Conservation (phyloP, 208 protist genomes). For the Crithidia bombi region DNA sequence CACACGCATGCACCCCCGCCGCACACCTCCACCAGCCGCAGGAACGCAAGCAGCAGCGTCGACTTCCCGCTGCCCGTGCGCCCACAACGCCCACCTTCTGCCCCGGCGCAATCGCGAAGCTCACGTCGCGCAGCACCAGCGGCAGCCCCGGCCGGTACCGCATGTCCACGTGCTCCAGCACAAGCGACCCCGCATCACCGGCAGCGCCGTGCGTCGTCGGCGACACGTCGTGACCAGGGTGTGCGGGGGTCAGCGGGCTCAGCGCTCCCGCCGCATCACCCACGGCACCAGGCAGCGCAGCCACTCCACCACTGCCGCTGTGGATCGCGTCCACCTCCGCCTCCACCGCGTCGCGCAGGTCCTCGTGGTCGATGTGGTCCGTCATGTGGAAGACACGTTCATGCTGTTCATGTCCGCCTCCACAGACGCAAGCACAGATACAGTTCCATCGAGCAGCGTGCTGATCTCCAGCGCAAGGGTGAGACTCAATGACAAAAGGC, state of each 20-base stretch:
- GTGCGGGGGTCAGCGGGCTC: no score
- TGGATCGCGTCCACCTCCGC: background rate
- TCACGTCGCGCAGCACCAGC: constrained; percentile 70
- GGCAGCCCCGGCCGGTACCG: constrained; percentile 59
- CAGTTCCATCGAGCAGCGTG: constrained; percentile 55
- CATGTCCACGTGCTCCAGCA: constrained; percentile 67
- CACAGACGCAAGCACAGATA: constrained; percentile 40
- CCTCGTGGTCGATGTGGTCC: constrained; percentile 57
- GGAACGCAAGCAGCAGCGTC: constrained; percentile 69
- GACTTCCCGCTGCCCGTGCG: constrained; percentile 88
- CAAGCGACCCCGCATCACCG: constrained; percentile 39
- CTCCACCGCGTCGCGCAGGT: no score
- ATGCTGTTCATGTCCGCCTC: constrained; percentile 83
- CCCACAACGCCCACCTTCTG: constrained; percentile 89
- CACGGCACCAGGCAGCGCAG: no score
- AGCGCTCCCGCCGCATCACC: no score
- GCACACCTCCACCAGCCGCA: constrained; percentile 70
- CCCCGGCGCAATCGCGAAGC: constrained; percentile 46
- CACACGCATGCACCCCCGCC: constrained; percentile 59
- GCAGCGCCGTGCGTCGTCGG: no score
- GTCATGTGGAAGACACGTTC: constrained; percentile 77
- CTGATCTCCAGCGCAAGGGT: constrained; percentile 58
- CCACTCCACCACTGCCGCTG: background rate
- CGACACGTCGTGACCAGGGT: no score
- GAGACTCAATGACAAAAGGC: constrained; percentile 58